phyloP scores from a whole-genome alignment of 2,329 filamentous ascomycete species.

The Claviceps capensis region DNA sequence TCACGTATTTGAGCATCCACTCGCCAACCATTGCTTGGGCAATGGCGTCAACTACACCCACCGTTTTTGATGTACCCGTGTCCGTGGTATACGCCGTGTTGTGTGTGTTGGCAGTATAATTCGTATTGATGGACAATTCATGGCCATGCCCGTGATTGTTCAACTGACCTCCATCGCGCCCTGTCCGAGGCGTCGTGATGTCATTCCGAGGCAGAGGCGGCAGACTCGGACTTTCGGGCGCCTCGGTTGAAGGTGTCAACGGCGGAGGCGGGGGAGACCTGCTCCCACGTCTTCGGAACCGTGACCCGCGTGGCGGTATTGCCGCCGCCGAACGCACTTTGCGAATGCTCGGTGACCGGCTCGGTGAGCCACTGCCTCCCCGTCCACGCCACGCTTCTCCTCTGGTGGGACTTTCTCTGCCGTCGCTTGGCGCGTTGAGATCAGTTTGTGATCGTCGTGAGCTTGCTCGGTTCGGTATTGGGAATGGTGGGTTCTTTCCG shows the following conservation, averaged over 20 bases:
- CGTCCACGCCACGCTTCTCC: slow-evolving; percentile 42
- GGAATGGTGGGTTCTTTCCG: slow-evolving; percentile 61
- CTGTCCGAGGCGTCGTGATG: slow-evolving; percentile 45
- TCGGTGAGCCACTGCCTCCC: slow-evolving; percentile 32
- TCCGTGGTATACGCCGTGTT: slow-evolving; percentile 29
- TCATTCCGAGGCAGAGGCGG: slow-evolving; percentile 63
- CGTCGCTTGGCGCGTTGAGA: slow-evolving; percentile 54
- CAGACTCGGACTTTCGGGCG: slow-evolving; percentile 55
- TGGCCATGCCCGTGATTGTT: slow-evolving; percentile 36
- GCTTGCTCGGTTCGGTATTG: slow-evolving; percentile 79
- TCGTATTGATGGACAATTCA: slow-evolving; percentile 41
- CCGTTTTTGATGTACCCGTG: slow-evolving; percentile 49
- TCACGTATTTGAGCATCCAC: slow-evolving; percentile 88
- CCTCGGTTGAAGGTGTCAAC: slow-evolving; percentile 52
- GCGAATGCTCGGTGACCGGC: slow-evolving; percentile 51
- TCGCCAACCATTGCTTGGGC: slow-evolving; percentile 98
- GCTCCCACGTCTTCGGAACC: slow-evolving; percentile 36
- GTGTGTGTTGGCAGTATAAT: slow-evolving; percentile 34
- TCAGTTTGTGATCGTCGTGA: slow-evolving; percentile 60
- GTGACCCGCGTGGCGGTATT: slow-evolving; percentile 41
- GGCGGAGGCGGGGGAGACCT: slow-evolving; percentile 51
- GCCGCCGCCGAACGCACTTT: slow-evolving; percentile 76
- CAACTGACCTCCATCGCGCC: slow-evolving; percentile 21
- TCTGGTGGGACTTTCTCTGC: slow-evolving; percentile 62
- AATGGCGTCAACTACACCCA: slow-evolving; percentile 86